phyloP scores from a whole-genome alignment of 1,139 yeast genomes.

The Hansenula sp. region DNA sequence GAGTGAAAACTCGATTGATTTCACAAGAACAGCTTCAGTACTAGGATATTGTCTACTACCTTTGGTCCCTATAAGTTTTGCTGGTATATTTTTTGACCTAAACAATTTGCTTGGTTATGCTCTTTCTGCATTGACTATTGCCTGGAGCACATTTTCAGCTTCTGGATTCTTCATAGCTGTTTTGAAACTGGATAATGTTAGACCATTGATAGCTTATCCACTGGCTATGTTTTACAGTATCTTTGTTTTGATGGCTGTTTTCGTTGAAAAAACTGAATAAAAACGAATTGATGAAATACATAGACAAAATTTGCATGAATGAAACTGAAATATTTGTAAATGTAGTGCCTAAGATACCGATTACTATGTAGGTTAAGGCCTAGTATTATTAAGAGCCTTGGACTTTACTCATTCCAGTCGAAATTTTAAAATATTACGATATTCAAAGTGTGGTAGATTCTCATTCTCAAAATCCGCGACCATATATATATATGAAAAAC shows the following conservation, averaged over 20 bases:
- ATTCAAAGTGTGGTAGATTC: no score
- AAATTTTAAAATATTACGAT: no score
- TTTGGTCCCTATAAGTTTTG: slow-evolving; percentile 68
- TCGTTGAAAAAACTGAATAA: slow-evolving; percentile 39
- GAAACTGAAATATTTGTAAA: background rate
- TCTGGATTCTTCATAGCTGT: slow-evolving; percentile 91
- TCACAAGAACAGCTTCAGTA: slow-evolving; percentile 81
- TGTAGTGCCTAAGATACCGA: no score
- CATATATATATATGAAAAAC: no score
- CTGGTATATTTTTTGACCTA: slow-evolving; percentile 64
- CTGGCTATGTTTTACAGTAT: slow-evolving; percentile 87
- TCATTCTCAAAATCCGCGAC: no score
- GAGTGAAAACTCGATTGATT: slow-evolving; percentile 54
- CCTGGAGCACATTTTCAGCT: slow-evolving; percentile 93
- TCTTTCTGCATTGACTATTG: slow-evolving; percentile 65
- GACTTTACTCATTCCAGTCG: no score
- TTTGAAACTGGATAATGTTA: slow-evolving; percentile 76
- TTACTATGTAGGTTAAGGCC: no score
- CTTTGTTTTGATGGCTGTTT: slow-evolving; percentile 94
- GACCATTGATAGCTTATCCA: slow-evolving; percentile 92
- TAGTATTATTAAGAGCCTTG: no score
- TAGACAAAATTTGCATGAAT: background rate
- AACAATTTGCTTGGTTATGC: slow-evolving; percentile 76
- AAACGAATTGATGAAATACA: background rate
- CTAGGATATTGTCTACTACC: slow-evolving; percentile 94